Base-by-base conservation (phyloP, 2,329 filamentous ascomycete species). In the Diaporthe caulivora region DNA sequence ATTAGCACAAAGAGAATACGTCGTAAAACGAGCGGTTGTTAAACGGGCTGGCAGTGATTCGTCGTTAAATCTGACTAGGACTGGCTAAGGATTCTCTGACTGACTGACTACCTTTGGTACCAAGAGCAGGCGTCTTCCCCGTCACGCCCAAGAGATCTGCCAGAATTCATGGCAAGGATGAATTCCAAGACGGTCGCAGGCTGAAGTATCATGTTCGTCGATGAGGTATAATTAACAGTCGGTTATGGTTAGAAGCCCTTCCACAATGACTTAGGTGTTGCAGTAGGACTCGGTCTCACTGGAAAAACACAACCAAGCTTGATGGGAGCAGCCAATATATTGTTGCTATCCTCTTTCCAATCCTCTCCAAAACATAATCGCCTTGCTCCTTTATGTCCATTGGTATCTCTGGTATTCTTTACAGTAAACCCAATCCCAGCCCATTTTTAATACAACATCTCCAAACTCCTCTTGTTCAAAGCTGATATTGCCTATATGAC, bases 371-470 rank as follows among this genome's bases (percentile, higher is more conserved):
- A 51, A 40, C 62, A 40, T n/a, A 53, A 26, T n/a, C 31, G 40
- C 47, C 62, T 29, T 67, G 62, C 62, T 67, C 55, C 49, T 53
- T 42, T 53, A 44, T 57, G 55, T 53, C 34, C 49, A 13, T 62
- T 71, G 69, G 55, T 62, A 71, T 71, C 55, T 71, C 55, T 62
- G 69, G 24, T 71, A 53, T 62, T 71, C 44, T 37, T 24, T 49
- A 47, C 40, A 51, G 29, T 13, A 65, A 65, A 51, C 10, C 62
- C 44, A 42, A 15, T 8, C 29, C 47, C 31, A 26, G 21, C 47
- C 44, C n/a, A 18, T 53, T 53, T 67, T 31, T 47, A 53, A 53
- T 53, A 51, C 9, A 15, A 37, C 44, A 51, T 40, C 47, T n/a
- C 62, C 47, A 40, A 53, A 67, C 62, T 67, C 62, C 62, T 51